Evolutionary conservation across 371 early-diverging fungal genomes (phyloP).

Genomic region (Nematocida sp.): DNA sequence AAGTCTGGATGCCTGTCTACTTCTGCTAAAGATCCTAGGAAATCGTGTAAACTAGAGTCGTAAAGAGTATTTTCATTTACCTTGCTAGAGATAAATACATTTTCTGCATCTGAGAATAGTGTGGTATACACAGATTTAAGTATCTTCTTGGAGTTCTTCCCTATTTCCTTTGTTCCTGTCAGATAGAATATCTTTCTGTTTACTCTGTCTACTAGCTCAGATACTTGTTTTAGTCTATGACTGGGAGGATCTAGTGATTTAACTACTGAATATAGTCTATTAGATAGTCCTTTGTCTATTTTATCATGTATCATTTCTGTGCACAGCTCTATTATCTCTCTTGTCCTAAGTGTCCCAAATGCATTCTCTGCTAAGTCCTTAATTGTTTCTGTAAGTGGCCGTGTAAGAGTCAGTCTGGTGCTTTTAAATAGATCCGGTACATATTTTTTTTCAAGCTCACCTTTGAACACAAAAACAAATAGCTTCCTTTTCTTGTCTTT

Average conservation of each 20-base stretch:
- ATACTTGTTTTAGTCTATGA: neutral
- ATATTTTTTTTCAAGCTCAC: neutral
- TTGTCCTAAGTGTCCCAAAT: neutral
- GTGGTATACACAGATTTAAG: neutral
- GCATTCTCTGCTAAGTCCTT: slow-evolving; percentile 17
- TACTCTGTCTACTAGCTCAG: neutral
- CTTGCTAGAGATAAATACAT: neutral
- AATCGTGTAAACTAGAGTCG: slow-evolving; percentile 1
- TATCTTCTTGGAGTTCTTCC: neutral
- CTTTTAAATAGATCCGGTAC: neutral
- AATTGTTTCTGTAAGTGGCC: neutral
- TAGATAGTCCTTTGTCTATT: neutral
- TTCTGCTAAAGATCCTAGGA: neutral
- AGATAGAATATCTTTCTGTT: neutral
- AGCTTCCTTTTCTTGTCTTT: slow-evolving; percentile 1
- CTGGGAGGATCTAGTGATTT: neutral
- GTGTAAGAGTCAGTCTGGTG: too few species aligned
- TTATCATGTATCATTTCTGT: neutral
- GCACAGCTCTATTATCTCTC: neutral
- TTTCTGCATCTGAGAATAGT: slow-evolving; percentile 37
- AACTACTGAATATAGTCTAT: neutral
- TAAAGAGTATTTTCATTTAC: slow-evolving; percentile 18
- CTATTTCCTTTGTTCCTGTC: neutral
- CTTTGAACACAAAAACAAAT: neutral
- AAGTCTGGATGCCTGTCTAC: neutral